These are phyloP conservation scores for Fomitopsis betulina DNA, from an alignment of 1,284 basidiomycete species.

Conservation along the genomic window DNA sequence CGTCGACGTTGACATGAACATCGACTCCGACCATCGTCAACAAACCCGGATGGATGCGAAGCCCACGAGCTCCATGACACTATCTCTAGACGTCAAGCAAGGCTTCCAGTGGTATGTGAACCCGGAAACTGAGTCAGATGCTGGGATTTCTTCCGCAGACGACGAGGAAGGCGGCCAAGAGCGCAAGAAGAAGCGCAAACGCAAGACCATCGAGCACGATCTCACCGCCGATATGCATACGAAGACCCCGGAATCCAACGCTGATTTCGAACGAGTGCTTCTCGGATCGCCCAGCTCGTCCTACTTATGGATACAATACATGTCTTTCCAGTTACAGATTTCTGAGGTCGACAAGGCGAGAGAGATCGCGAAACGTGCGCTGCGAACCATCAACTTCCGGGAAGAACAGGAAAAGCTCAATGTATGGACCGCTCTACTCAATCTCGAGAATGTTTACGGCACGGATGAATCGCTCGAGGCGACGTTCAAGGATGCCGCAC, in stretches of 20 bases:
- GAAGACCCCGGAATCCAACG: conserved; percentile 83
- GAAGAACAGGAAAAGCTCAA: conserved; percentile 98
- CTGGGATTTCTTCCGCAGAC: conserved; percentile 34
- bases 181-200: conserved; percentile 59
- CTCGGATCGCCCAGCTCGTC: conserved; percentile 98
- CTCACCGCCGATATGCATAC: conserved; percentile 83
- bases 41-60: neutral
- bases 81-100: conserved; percentile 43
- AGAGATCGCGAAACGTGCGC: conserved; percentile 80
- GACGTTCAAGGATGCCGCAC: conserved; percentile 87
- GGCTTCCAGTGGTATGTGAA: conserved; percentile 69
- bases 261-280: conserved; percentile 93
- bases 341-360: conserved; percentile 95
- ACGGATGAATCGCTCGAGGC: conserved; percentile 75
- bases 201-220: conserved; percentile 75
- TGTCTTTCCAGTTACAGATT: conserved; percentile 96
- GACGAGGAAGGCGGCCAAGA: conserved; percentile 42
- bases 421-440: conserved; percentile 96
- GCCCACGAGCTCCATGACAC: conserved; percentile 9
- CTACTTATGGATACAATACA: conserved; percentile 98
- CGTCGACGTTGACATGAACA: conserved; percentile 33
- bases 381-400: conserved; percentile 88
- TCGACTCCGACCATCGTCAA: conserved; percentile 14
- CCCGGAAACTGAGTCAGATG: conserved; percentile 29
- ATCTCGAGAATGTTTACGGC: conserved; percentile 94